Conservation (phyloP, 164 flowering plant genomes). For the Liquidambar formosana region DNA sequence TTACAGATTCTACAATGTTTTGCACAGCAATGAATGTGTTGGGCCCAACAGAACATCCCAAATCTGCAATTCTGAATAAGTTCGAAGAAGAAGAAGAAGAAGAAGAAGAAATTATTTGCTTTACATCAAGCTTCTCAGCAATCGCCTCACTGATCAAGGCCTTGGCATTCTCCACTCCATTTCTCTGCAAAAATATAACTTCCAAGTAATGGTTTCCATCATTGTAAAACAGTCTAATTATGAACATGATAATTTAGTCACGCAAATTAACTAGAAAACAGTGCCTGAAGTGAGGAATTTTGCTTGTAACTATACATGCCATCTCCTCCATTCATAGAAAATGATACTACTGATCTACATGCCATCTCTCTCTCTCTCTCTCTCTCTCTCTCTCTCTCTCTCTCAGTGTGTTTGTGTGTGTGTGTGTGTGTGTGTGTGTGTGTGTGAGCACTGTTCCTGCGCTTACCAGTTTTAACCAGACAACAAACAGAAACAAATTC, state of each 20-base stretch:
- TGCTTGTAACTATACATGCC: neutral
- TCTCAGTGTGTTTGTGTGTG: too few relatives aligned
- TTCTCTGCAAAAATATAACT: constrained; percentile 10
- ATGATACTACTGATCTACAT: neutral
- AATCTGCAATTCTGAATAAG: constrained; percentile 28
- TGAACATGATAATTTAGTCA: neutral
- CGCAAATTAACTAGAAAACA: neutral
- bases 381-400: neutral
- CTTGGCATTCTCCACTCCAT: neutral
- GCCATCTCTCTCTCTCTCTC: neutral
- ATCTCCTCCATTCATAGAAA: constrained; percentile 1
- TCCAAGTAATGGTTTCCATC: neutral
- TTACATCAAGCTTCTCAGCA: constrained; percentile 16
- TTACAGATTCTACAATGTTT: constrained; percentile 14
- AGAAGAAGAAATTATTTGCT: neutral
- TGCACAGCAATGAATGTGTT: constrained; percentile 29
- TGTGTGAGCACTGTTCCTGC: too few relatives aligned
- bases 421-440: too few relatives aligned
- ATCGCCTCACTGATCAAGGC: constrained; percentile 18
- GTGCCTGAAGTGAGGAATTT: neutral
- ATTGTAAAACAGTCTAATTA: too few relatives aligned
- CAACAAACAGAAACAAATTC: too few relatives aligned
- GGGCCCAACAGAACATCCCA: constrained; percentile 40
- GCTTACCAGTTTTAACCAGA: too few relatives aligned
- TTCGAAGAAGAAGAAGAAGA: constrained; percentile 9